Evolutionary conservation across 2,329 filamentous ascomycete species (phyloP).

Genomic region (Diaporthe sp.): DNA sequence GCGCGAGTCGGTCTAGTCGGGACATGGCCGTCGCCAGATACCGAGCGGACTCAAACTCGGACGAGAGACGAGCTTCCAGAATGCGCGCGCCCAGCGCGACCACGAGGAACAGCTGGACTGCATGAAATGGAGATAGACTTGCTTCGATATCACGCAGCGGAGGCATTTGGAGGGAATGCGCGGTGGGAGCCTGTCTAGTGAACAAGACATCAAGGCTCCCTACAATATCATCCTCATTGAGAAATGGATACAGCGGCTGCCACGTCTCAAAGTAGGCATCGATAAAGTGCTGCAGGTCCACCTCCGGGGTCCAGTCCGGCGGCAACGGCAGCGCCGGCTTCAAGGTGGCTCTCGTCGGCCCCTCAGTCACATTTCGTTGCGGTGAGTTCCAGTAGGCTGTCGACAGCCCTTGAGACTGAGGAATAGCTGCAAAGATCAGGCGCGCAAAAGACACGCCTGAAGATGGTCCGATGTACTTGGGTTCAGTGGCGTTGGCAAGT

Average conservation of each 20-base stretch:
- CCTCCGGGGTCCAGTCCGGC: conserved; percentile 37
- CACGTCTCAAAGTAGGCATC: conserved; percentile 46
- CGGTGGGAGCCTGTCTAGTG: conserved; percentile 38
- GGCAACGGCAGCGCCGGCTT: conserved; percentile 31
- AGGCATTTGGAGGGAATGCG: conserved; percentile 41
- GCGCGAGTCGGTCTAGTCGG: conserved; percentile 41
- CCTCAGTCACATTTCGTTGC: neutral
- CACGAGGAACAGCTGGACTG: conserved; percentile 45
- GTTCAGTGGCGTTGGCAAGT: conserved; percentile 43
- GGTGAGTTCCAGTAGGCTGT: conserved; percentile 30
- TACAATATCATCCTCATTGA: conserved; percentile 44
- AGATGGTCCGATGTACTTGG: conserved; percentile 47
- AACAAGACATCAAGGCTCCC: conserved; percentile 43
- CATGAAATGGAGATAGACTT: conserved; percentile 37
- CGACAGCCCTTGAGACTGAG: conserved; percentile 39
- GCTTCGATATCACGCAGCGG: conserved; percentile 40
- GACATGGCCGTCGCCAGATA: conserved; percentile 45
- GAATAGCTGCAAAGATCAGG: conserved; percentile 44
- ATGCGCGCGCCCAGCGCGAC: conserved; percentile 44
- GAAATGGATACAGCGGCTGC: conserved; percentile 46
- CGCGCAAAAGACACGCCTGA: conserved; percentile 45
- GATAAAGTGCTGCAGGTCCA: conserved; percentile 41
- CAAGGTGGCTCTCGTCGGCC: neutral
- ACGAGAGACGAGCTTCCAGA: conserved; percentile 42
- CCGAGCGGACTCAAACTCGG: conserved; percentile 43